These are phyloP conservation scores for Elongisporangium undulatum DNA, from an alignment of 352 stramenopile species.

Conservation along the genomic window DNA sequence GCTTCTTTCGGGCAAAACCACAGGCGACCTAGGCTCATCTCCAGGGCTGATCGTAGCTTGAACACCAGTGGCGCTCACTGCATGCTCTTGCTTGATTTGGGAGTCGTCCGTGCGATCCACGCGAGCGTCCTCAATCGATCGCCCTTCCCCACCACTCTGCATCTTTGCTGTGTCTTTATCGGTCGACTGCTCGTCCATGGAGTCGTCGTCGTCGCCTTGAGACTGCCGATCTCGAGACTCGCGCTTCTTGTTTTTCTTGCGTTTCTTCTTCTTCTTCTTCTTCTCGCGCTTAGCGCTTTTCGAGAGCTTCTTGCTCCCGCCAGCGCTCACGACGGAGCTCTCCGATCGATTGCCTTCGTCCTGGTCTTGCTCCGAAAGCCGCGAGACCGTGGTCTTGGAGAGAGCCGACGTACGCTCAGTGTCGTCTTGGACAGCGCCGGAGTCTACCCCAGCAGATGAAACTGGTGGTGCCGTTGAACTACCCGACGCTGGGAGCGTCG, in stretches of 20 bases:
- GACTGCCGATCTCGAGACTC: slow-evolving; percentile 8
- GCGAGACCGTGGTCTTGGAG: slow-evolving; percentile 3
- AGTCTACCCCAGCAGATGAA: slow-evolving; percentile 1
- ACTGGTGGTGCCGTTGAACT: not conserved
- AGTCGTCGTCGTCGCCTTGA: slow-evolving; percentile 9
- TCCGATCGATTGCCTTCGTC: slow-evolving; percentile 16
- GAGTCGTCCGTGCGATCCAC: not conserved
- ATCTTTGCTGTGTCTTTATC: slow-evolving; percentile 21
- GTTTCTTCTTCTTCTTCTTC: slow-evolving; percentile 49
- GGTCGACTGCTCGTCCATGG: not conserved
- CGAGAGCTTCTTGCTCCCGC: slow-evolving; percentile 22
- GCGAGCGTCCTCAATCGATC: not conserved
- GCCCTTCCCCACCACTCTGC: not conserved
- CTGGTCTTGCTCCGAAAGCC: slow-evolving; percentile 14
- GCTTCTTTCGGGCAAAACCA: slow-evolving; percentile 26
- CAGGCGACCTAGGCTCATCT: not conserved
- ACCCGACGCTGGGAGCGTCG: not conserved
- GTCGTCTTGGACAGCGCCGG: slow-evolving; percentile 3
- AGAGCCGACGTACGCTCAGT: not conserved
- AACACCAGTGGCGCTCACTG: not conserved
- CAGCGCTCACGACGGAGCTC: slow-evolving; percentile 24
- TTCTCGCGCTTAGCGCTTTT: slow-evolving; percentile 43
- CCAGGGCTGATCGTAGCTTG: not conserved
- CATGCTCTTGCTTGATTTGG: not conserved
- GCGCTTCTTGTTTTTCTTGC: slow-evolving; percentile 45